Conservation (phyloP, 441 rosid genomes). For the Dalechampia spathulata region DNA sequence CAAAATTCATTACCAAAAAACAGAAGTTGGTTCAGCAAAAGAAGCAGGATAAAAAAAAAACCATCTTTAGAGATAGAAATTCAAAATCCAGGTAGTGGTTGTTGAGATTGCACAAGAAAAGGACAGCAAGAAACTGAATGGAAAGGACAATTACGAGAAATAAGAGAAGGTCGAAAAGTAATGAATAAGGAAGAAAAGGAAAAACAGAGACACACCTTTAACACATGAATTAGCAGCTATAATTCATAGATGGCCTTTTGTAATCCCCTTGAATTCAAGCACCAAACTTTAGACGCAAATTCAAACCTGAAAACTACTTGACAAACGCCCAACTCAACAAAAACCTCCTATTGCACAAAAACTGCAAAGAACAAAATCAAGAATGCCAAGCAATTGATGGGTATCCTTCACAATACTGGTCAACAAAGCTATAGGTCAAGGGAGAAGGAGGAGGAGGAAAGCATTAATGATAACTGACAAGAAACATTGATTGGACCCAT, state of each 20-base stretch:
- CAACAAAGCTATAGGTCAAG: no score
- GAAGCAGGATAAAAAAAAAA: not conserved
- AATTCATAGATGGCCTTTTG: not conserved
- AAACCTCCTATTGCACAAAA: no score
- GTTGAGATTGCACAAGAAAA: no score
- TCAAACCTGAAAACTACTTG: not conserved
- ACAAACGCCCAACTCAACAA: not conserved
- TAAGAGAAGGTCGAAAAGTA: no score
- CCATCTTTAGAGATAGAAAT: no score
- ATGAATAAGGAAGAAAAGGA: constrained; percentile 2
- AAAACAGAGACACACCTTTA: not conserved
- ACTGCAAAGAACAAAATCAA: no score
- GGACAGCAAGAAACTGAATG: no score
- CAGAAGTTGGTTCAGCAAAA: not conserved
- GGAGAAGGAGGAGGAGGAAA: not conserved
- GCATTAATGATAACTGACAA: no score
- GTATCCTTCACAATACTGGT: no score
- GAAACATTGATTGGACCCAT: no score
- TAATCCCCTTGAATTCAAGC: not conserved
- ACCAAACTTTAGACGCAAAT: not conserved
- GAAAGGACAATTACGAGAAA: no score
- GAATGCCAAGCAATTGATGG: not conserved
- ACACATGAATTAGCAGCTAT: not conserved
- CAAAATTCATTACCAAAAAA: not conserved
- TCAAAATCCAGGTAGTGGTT: no score